Evolutionary conservation across 768 basidiomycete species (phyloP), one percentile per base, ranked within the genome.

Genomic region (Gautieria morchelliformis): DNA sequence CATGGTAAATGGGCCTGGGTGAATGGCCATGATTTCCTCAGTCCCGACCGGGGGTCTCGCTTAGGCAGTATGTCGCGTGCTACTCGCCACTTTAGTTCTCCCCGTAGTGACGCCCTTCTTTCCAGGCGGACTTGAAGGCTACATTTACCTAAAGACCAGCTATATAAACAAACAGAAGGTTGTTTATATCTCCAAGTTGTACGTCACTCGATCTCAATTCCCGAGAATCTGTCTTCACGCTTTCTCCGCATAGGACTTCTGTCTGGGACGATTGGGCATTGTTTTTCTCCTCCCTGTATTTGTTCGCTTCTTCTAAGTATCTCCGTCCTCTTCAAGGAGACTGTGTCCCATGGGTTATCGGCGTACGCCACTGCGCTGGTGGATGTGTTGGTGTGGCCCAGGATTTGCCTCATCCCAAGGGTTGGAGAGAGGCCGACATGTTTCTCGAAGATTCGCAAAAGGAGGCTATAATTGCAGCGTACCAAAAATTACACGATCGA

Each of bases 351-450:
- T 64, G 69, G 40, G 65, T 85, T 56, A 80, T 85, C 50, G 76
- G 76, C 41, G 72, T 63, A 79, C 20, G 75, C 75, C 64, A 59
- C 72, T 20, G 66, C 68, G 59, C 63, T 72, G 27, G 70, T 69
- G 51, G 63, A 68, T 9, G 68, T 78, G 47, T 72, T 62, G 63
- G 78, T 6, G 47, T 72, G 30, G 71, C 75, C 12, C 78, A 81
- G 73, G 80, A 78, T 61, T 68, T 77, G 15, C 84, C 84, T 0
- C 80, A 84, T 61, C 70, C 68, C 15, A 72, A 74, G 7, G 81
- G 83, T 65, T 84, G 84, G 82, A 74, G 82, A 59, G 77, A 83
- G 60, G 79, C 84, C 15, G 74, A 71, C 44, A 84, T 85, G 82
- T 51, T 51, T 30, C 81, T 83, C 4, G 61, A 69, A 19, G 62